Conservation (phyloP, 1,139 yeast species). For the Yarrowia galli region DNA sequence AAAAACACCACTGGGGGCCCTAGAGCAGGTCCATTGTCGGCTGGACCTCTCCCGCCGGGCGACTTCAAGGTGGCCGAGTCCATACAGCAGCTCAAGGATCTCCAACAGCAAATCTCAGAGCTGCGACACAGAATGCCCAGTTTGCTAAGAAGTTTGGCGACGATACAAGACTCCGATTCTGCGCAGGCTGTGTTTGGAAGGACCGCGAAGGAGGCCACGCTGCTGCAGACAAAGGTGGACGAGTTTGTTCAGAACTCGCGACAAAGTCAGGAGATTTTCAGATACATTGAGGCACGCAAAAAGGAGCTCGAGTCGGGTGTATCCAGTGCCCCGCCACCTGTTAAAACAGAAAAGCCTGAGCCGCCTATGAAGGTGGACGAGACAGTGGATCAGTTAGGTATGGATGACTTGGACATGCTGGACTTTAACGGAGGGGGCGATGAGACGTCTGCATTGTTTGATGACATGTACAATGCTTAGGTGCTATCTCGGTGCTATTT, state of each 20-base stretch:
- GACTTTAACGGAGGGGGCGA: slow-evolving; percentile 33
- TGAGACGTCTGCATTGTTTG: slow-evolving; percentile 36
- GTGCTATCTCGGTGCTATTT: not conserved
- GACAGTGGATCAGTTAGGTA: slow-evolving; percentile 10
- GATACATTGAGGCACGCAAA: slow-evolving; percentile 17
- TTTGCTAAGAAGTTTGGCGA: slow-evolving; percentile 36
- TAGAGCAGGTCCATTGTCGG: not conserved
- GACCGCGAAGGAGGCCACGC: slow-evolving; percentile 35
- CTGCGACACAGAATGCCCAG: slow-evolving; percentile 37
- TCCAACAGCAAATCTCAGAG: slow-evolving; percentile 22
- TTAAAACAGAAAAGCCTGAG: slow-evolving; percentile 2
- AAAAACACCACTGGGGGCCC: slow-evolving; percentile 26
- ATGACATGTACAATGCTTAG: slow-evolving; percentile 32
- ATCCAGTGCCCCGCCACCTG: not conserved
- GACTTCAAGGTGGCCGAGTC: slow-evolving; percentile 35
- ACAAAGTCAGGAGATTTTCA: slow-evolving; percentile 34
- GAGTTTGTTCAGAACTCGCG: slow-evolving; percentile 33
- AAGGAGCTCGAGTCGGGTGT: slow-evolving; percentile 21
- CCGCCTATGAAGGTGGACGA: slow-evolving; percentile 10
- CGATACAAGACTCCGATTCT: slow-evolving; percentile 29
- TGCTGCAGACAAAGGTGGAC: slow-evolving; percentile 31
- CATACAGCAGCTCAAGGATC: slow-evolving; percentile 25
- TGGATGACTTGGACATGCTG: slow-evolving; percentile 37
- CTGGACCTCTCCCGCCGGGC: not conserved
- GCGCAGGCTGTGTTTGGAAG: slow-evolving; percentile 32